phyloP scores from a whole-genome alignment of 1,139 yeast genomes.

The Saccharomyces hybrid region DNA sequence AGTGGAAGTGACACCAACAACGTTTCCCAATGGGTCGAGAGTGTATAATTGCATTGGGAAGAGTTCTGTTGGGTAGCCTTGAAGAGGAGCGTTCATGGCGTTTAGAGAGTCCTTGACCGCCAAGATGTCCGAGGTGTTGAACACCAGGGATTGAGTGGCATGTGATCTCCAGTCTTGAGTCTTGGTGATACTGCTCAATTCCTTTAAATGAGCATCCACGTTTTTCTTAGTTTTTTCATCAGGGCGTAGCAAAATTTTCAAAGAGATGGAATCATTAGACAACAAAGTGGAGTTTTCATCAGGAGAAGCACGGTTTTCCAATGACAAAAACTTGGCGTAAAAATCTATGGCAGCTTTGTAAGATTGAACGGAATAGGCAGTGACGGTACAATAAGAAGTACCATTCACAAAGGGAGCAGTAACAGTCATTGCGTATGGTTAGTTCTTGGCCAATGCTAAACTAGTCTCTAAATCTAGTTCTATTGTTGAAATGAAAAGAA shows the following conservation, averaged over 20 bases:
- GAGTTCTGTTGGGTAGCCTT: conserved; percentile 48
- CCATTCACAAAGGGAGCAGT: conserved; percentile 31
- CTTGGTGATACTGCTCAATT: conserved; percentile 11
- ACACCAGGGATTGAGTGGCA: conserved; percentile 30
- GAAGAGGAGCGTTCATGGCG: conserved; percentile 22
- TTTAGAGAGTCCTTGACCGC: conserved; percentile 26
- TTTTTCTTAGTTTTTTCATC: conserved; percentile 18
- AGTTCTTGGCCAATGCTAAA: neutral
- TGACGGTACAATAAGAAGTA: conserved; percentile 28
- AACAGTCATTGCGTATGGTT: conserved; percentile 17
- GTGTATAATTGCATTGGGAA: conserved; percentile 62
- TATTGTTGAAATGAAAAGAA: neutral
- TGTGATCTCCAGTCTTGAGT: conserved; percentile 35
- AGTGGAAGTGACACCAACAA: conserved; percentile 59
- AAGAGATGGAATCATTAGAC: conserved; percentile 17
- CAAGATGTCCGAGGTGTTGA: conserved; percentile 29
- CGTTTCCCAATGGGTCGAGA: conserved; percentile 47
- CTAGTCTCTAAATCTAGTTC: neutral
- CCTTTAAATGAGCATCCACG: conserved; percentile 10
- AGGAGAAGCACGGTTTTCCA: conserved; percentile 3
- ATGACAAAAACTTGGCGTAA: conserved; percentile 18
- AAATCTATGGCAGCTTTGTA: conserved; percentile 24
- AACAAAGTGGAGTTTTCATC: conserved; percentile 10
- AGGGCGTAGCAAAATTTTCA: conserved; percentile 14
- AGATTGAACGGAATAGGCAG: conserved; percentile 25